Percentiles rank a stretch among this genome's conserved stretches.
Evolutionary conservation across 345 rosid genomes (phyloP).

Genomic region (Acer campestre): DNA sequence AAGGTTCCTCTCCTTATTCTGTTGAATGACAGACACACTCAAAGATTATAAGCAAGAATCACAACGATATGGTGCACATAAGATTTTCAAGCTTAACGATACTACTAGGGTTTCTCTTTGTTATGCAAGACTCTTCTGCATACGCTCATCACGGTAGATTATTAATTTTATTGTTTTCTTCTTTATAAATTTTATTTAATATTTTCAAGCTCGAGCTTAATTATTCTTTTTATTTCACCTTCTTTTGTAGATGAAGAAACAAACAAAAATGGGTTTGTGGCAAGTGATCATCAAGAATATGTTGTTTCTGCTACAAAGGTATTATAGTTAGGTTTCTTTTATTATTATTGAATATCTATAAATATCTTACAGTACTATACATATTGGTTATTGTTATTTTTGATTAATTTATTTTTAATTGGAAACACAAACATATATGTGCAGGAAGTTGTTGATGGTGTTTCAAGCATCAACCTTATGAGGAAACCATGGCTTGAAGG

Average conservation of each 20-base stretch:
- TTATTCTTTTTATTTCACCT: background rate
- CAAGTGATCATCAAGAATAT: conserved; percentile 4
- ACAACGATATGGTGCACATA: conserved; percentile 30
- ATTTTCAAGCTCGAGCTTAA: background rate
- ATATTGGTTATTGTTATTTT: background rate
- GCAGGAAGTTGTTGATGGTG: conserved; percentile 35
- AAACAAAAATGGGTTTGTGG: background rate
- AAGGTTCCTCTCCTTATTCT: conserved; percentile 32
- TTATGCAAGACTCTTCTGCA: conserved; percentile 23
- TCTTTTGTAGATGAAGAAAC: background rate
- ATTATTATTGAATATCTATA: too few species aligned
- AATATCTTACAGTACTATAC: background rate
- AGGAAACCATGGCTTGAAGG: conserved; percentile 29
- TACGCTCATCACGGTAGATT: conserved; percentile 38
- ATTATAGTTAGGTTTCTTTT: background rate
- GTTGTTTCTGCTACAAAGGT: conserved; percentile 21
- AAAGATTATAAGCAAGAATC: conserved; percentile 10
- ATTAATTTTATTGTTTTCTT: background rate
- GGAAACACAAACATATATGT: background rate
- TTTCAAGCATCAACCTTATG: conserved; percentile 5
- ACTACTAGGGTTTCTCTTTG: conserved; percentile 37
- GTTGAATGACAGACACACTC: conserved; percentile 3
- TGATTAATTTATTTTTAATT: background rate
- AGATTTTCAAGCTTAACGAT: conserved; percentile 30
- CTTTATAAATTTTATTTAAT: background rate